A percentile compares a stretch with the other conserved stretches of the same genome.
Conservation (phyloP, 805 yeast genomes). For the Monosporozyma aquatica region DNA sequence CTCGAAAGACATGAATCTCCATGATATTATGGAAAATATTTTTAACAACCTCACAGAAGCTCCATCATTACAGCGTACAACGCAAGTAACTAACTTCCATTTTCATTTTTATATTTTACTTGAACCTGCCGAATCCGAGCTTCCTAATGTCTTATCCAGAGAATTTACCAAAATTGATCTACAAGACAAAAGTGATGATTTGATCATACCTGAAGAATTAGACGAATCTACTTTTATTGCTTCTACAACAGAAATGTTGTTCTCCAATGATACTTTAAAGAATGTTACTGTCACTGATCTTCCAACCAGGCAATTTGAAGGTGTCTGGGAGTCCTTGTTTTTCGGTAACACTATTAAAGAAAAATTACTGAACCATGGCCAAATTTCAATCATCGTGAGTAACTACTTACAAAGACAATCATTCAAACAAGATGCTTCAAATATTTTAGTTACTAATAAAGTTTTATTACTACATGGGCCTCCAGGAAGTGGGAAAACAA, state of each 20-base stretch:
- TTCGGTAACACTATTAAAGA: slow-evolving; percentile 28
- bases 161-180: slow-evolving; percentile 29
- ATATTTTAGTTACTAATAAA: slow-evolving; percentile 19
- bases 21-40: too few relatives aligned
- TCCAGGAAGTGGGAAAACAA: slow-evolving; percentile 42
- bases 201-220: neutral
- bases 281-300: slow-evolving; percentile 16
- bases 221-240: slow-evolving; percentile 5
- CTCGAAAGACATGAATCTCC: too few relatives aligned
- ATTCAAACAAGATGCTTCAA: neutral
- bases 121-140: slow-evolving; percentile 10
- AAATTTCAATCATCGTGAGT: slow-evolving; percentile 25
- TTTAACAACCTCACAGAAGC: too few relatives aligned
- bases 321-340: slow-evolving; percentile 31
- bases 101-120: slow-evolving; percentile 11
- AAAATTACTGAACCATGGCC: slow-evolving; percentile 27
- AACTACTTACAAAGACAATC: slow-evolving; percentile 4
- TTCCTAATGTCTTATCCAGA: slow-evolving; percentile 10
- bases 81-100: neutral
- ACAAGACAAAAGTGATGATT: slow-evolving; percentile 1
- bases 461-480: slow-evolving; percentile 34
- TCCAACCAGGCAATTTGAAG: slow-evolving; percentile 28
- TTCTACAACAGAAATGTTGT: neutral
- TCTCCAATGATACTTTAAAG: slow-evolving; percentile 15
- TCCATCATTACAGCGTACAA: too few relatives aligned